Conservation (phyloP, 2,329 filamentous ascomycete genomes). For the Lachnellula subtilissima region DNA sequence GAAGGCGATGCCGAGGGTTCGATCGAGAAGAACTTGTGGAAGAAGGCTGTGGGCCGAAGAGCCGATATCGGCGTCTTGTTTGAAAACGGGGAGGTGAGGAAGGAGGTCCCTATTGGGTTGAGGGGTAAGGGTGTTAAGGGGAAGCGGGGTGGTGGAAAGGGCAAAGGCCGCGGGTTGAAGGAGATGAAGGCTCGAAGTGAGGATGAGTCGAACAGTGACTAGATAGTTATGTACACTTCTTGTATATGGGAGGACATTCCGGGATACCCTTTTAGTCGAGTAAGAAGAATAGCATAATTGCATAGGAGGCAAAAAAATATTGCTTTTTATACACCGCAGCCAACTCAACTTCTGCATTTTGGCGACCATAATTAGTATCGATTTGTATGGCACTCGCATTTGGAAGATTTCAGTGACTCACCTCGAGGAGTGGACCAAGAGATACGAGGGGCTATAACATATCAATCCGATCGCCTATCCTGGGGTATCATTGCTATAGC, state of each 20-base stretch:
- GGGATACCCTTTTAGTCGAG: background rate
- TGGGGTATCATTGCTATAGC: slow-evolving; percentile 18
- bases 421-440: background rate
- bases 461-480: slow-evolving; percentile 6
- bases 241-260: slow-evolving; percentile 4
- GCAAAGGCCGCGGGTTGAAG: slow-evolving; percentile 32
- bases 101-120: slow-evolving; percentile 39
- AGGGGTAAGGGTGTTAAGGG: slow-evolving; percentile 39
- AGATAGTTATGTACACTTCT: slow-evolving; percentile 10
- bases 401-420: too few relatives aligned
- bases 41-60: slow-evolving; percentile 38
- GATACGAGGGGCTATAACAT: background rate
- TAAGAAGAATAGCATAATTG: background rate
- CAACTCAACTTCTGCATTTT: background rate
- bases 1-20: slow-evolving; percentile 23
- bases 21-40: slow-evolving; percentile 36
- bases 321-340: background rate
- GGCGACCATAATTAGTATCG: background rate
- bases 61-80: slow-evolving; percentile 40
- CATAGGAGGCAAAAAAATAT: slow-evolving; percentile 10
- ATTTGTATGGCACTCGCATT: too few relatives aligned
- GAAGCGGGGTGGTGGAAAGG: slow-evolving; percentile 33
- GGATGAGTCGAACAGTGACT: slow-evolving; percentile 25
- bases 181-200: slow-evolving; percentile 29
- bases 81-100: slow-evolving; percentile 39